These are phyloP conservation scores for Globisporangium barbulae DNA, from an alignment of 352 stramenopile genomes.

Conservation along the genomic window DNA sequence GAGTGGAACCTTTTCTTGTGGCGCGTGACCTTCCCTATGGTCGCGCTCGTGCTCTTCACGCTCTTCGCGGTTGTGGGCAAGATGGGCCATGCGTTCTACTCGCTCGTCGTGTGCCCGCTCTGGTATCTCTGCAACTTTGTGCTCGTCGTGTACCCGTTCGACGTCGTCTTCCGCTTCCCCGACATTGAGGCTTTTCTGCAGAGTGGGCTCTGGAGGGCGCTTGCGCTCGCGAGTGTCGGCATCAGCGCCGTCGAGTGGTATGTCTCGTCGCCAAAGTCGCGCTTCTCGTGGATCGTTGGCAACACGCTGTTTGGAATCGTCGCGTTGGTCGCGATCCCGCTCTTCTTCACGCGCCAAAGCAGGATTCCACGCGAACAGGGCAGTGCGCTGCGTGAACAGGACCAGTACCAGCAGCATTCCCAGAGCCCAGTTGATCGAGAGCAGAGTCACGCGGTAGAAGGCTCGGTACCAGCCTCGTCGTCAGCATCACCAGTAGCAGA, in stretches of 20 bases:
- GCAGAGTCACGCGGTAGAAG: background rate
- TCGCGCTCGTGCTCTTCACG: conserved; percentile 74
- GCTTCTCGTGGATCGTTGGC: conserved; percentile 68
- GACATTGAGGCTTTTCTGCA: conserved; percentile 29
- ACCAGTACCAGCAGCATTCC: background rate
- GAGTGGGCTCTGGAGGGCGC: conserved; percentile 41
- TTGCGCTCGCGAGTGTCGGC: conserved; percentile 40
- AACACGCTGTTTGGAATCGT: conserved; percentile 81
- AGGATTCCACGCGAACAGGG: conserved; percentile 49
- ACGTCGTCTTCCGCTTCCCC: conserved; percentile 70
- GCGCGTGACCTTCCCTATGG: conserved; percentile 77
- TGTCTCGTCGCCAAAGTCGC: conserved; percentile 45
- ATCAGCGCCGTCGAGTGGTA: conserved; percentile 74
- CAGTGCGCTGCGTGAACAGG: conserved; percentile 30
- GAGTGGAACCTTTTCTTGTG: conserved; percentile 82
- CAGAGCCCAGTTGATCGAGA: background rate
- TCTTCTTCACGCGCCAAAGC: conserved; percentile 66
- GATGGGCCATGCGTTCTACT: conserved; percentile 65
- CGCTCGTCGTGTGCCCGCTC: conserved; percentile 58
- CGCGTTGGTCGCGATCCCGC: conserved; percentile 54
- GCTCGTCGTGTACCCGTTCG: conserved; percentile 69
- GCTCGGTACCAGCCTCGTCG: background rate
- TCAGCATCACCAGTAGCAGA: background rate
- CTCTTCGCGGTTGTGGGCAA: conserved; percentile 58
- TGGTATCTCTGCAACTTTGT: conserved; percentile 81